Base-by-base conservation (phyloP, 2,329 filamentous ascomycete species). In the Talaromyces amestolkiae region DNA sequence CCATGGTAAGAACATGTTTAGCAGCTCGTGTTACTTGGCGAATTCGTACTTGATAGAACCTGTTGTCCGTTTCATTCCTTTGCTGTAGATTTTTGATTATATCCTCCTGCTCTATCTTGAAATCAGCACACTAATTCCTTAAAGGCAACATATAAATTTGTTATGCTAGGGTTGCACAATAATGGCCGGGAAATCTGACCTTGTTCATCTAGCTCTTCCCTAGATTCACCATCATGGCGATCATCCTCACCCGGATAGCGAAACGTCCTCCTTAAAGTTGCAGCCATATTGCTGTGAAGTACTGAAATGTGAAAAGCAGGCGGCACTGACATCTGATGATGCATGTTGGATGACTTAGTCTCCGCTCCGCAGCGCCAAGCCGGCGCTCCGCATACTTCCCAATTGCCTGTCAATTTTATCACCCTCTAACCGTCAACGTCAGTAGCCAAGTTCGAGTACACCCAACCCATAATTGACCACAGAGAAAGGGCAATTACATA, bases 181-280 rank as follows among this genome's bases (percentile, higher is more conserved):
- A 22, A n/a, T 19, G 7, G 15, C 39, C 6, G 41, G 33, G 27
- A n/a, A 53, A 51, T 31, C 53, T 45, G 60, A 89, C 89, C 89
- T 84, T 93, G 85, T 78, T 93, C 91, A 75, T 95, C 92, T 67
- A 95, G 81, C 64, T 87, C 85, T 69, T 88, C 84, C 13, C 85
- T 84, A 35, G 82, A 77, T 74, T 84, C 22, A 7, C 8, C 82
- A 47, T 31, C 45, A 33, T 37, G 41, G 17, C n/a, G n/a, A 41
- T 85, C 82, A 53, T 81, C 79, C 68, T 83, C 81, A 65, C 81
- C 78, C 4, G 90, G 90, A 78, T 94, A 95, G 67, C 85, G 86
- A 78, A 96, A 95, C 9, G 91, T 89, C 72, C 86, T 89, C 72
- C 93, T 89, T 53, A 95, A 81, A 61, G 90, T 81, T 47, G 84